Evolutionary conservation across 768 basidiomycete species (phyloP), one percentile per base, ranked within the genome.

Genomic region (Boletellus sp.): DNA sequence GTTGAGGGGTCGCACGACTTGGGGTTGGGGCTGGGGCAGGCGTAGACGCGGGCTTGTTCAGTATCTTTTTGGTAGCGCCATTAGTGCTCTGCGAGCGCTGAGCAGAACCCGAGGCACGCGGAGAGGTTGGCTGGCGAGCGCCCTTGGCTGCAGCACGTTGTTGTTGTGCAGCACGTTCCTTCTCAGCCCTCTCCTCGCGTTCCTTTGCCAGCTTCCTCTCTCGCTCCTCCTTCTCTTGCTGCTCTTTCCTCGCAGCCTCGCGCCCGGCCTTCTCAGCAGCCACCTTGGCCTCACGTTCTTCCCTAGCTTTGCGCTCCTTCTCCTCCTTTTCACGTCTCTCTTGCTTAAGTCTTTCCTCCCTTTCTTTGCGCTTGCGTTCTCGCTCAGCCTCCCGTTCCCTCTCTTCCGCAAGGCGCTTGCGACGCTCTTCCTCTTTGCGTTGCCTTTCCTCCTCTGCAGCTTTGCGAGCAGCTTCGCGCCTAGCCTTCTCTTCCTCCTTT

Each of bases 401-500:
- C 68, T 93, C 90, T 60, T 92, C 87, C 33, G 83, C 79, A 51
- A 82, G 68, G 22, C 89, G 83, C 63, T 84, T 83, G 48, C 87
- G 81, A 26, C 77, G 73, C 65, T 94, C 91, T 67, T 96, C 94
- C 38, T 93, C 92, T 63, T 85, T 90, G 49, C 83, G 79, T 37
- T 78, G 73, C 59, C 80, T 84, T 68, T 94, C 93, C 63, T 95
- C 94, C 51, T 94, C 91, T 24, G 79, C 79, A 45, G 78, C 82
- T 65, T 85, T 85, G 51, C 84, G 84, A 50, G 77, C 77, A 43
- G 82, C 79, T 61, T 97, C 94, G 19, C 88, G 84, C 55, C 78
- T 79, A 3, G 70, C 69, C n/a, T 87, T 81, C 52, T 96, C 93
- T 68, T 98, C 95, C 55, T 96, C 94, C 20, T 82, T 81, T 57